phyloP scores from a whole-genome alignment of 2,329 filamentous ascomycete genomes.

The Clarireedia homoeocarpa region DNA sequence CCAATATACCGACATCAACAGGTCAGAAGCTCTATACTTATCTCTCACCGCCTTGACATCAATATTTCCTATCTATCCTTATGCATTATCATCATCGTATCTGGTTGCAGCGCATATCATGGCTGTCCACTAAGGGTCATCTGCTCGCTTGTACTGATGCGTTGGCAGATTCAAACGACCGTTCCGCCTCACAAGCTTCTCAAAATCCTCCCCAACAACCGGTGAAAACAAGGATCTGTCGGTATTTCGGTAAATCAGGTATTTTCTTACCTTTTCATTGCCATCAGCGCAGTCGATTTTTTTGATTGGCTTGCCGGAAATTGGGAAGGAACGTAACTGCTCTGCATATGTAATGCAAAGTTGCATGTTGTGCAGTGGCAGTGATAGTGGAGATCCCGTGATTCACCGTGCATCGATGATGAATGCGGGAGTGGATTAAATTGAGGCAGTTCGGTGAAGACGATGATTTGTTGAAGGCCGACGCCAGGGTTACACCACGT shows the following conservation, averaged over 20 bases:
- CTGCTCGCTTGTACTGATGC: slow-evolving; percentile 24
- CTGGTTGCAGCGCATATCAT: slow-evolving; percentile 20
- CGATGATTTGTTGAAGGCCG: slow-evolving; percentile 4
- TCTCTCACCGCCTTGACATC: slow-evolving; percentile 11
- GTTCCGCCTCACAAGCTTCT: slow-evolving; percentile 19
- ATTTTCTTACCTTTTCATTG: slow-evolving; percentile 12
- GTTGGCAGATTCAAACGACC: slow-evolving; percentile 25
- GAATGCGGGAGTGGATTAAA: slow-evolving; percentile 8
- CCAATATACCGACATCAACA: slow-evolving; percentile 6
- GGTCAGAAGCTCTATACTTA: slow-evolving; percentile 14
- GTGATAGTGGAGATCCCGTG: slow-evolving; percentile 22
- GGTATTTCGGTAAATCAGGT: slow-evolving; percentile 26
- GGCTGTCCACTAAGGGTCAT: slow-evolving; percentile 15
- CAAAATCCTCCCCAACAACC: slow-evolving; percentile 9
- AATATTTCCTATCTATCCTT: slow-evolving; percentile 4
- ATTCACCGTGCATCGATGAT: slow-evolving; percentile 19
- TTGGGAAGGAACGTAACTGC: slow-evolving; percentile 7
- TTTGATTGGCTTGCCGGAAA: slow-evolving; percentile 22
- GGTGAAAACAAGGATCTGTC: slow-evolving; percentile 23
- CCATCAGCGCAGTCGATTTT: slow-evolving; percentile 17
- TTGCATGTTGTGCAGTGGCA: slow-evolving; percentile 23
- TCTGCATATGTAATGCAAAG: slow-evolving; percentile 18
- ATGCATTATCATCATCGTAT: slow-evolving; percentile 11
- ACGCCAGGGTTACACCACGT: slow-evolving; percentile 21
- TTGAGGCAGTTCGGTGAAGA: background rate